Evolutionary conservation across 2,329 filamentous ascomycete species (phyloP), one percentile per base, ranked within the genome.

Genomic region (Alternaria triticina): DNA sequence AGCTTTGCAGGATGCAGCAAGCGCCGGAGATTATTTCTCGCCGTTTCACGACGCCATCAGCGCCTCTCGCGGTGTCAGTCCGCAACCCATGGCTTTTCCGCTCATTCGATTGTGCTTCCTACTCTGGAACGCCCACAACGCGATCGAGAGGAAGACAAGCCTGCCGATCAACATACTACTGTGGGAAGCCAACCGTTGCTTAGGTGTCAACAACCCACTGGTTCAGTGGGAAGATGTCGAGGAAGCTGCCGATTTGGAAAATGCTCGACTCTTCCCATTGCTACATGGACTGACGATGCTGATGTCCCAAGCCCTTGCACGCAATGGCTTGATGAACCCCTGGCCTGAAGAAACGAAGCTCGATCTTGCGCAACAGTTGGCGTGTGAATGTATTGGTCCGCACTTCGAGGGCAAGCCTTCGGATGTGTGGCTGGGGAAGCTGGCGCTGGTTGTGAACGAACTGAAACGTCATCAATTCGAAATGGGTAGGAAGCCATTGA

Each of bases 21-120:
- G 43, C 11, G 50, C 36, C 8, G 40, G 47, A 1, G 50, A 59
- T 15, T 59, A 59, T 28, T 59, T 54, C 7, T 54, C 40, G 12
- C 57, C 57, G 10, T 59, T 59, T 43, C 47, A 59, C 22, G 57
- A 59, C 22, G 57, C 57, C 4, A 52, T 60, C n/a, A 28, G 33
- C 1, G 44, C 51, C 13, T 60, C 43, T 54, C 45, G 44, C 20
- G 43, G 22, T 12, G 40, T 23, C 17, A 36, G 28, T 56, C 51
- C 58, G 25, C n/a, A 60, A 25, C 58, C 51, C n/a, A 60, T 60
- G 51, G 44, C 30, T 4, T 55, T 60, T 27, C 23, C 51, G 22
- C 36, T 56, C 28, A 36, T 55, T 10, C 44, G 51, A 20, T 28
- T 60, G 8, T 60, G 58, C 23, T 60, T 56, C 23, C 17, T 60